A percentile compares a stretch with the other conserved stretches of the same genome.
Conservation (phyloP, 495 filamentous ascomycete genomes). For the Xylaria sp. region DNA sequence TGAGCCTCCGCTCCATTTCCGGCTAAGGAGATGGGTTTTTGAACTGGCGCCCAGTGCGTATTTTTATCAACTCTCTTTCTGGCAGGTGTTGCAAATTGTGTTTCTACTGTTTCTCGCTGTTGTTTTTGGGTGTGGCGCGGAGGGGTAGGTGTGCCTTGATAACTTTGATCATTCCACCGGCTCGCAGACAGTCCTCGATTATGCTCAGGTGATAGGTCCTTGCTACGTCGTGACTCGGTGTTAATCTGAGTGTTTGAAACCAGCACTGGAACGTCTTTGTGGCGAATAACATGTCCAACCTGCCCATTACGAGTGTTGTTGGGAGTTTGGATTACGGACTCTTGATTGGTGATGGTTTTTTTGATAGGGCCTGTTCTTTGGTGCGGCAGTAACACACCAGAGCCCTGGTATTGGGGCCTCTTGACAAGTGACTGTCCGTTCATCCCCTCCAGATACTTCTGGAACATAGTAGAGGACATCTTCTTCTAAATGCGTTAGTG, state of each 20-base stretch:
- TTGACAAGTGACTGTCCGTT: slow-evolving; percentile 14
- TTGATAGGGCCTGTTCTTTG: background rate
- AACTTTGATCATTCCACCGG: background rate
- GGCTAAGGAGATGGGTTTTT: background rate
- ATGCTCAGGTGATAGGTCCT: background rate
- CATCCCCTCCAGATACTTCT: slow-evolving; percentile 12
- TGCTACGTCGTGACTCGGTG: background rate
- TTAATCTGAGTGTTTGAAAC: background rate
- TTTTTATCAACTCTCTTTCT: background rate
- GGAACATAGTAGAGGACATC: slow-evolving; percentile 1
- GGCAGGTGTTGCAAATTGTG: background rate
- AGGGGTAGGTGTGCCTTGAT: background rate
- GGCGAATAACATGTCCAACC: background rate
- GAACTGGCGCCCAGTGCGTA: background rate
- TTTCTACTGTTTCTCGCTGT: background rate
- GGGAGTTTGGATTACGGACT: background rate
- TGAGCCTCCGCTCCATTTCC: background rate
- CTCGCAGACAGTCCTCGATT: background rate
- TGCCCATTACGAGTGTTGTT: background rate
- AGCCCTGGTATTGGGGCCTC: background rate
- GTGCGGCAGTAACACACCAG: slow-evolving; percentile 3
- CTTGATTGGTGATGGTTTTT: background rate
- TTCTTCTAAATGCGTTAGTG: background rate
- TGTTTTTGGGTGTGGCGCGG: background rate
- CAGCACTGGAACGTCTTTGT: background rate